Percentiles rank a stretch among this genome's conserved stretches.
These are phyloP conservation scores for Termitomyces sp. DNA, from an alignment of 768 basidiomycete genomes.

Conservation along the genomic window DNA sequence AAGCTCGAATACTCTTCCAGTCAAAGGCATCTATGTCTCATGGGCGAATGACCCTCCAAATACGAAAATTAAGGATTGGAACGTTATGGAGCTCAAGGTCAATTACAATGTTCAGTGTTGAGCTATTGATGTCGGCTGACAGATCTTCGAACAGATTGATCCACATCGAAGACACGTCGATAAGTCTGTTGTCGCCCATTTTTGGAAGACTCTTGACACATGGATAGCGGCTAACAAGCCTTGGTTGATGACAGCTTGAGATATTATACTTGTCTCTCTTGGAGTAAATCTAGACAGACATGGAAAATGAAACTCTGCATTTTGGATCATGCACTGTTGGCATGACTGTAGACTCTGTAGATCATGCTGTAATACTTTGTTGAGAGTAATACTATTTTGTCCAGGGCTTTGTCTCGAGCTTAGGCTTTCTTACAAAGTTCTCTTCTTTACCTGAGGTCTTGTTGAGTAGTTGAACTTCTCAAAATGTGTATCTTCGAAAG, in stretches of 20 bases:
- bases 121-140: not conserved
- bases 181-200: slow-evolving; percentile 90
- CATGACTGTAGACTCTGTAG: too few species aligned
- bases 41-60: slow-evolving; percentile 93
- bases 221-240: slow-evolving; percentile 83
- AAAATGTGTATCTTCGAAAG: too few species aligned
- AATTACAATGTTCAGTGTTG: not conserved
- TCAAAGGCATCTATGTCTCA: slow-evolving; percentile 93
- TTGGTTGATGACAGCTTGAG: slow-evolving; percentile 45
- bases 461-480: too few species aligned
- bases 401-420: too few species aligned
- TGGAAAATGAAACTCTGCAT: too few species aligned
- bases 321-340: too few species aligned
- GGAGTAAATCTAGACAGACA: not conserved
- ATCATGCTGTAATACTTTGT: too few species aligned
- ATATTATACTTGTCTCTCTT: not conserved
- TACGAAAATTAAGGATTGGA: slow-evolving; percentile 90
- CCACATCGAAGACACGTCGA: slow-evolving; percentile 86
- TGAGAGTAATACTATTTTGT: too few species aligned
- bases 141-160: slow-evolving; percentile 61
- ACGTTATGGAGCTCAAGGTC: slow-evolving; percentile 92
- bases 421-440: too few species aligned
- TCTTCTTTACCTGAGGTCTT: too few species aligned
- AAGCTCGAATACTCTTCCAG: slow-evolving; percentile 31
- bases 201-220: slow-evolving; percentile 88